Conservation (phyloP, 257 asterid species). For the Buddleja alternifolia region DNA sequence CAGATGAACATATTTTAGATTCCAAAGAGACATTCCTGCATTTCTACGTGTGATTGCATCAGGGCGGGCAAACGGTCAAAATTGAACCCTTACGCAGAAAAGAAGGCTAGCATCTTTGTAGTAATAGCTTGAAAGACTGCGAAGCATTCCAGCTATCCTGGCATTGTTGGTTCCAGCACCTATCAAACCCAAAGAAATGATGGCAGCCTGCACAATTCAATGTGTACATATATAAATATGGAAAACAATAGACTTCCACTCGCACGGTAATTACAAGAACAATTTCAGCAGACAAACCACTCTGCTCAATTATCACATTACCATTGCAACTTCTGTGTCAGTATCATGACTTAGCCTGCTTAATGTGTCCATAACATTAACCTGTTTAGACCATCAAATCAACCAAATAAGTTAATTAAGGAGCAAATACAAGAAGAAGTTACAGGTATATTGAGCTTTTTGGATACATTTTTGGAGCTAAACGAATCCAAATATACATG, state of each 20-base stretch:
- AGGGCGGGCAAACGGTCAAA: neutral
- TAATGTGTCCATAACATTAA: constrained; percentile 97
- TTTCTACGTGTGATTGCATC: neutral
- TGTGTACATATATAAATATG: constrained; percentile 6
- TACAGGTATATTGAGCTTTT: neutral
- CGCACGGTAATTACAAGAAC: neutral
- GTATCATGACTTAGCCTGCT: constrained; percentile 99
- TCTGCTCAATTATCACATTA: constrained; percentile 28
- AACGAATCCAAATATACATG: neutral
- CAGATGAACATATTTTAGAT: neutral
- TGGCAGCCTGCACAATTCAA: constrained; percentile 68
- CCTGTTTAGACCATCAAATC: constrained; percentile 54
- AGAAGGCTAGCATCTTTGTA: constrained; percentile 95
- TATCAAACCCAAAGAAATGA: constrained; percentile 85
- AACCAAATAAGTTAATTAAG: constrained; percentile 15
- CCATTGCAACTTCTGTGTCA: constrained; percentile 99
- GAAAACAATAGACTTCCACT: neutral
- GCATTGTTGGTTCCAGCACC: constrained; percentile 99
- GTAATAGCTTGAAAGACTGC: constrained; percentile 94
- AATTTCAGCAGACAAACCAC: constrained; percentile 11
- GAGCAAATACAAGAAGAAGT: neutral
- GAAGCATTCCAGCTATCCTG: constrained; percentile 98
- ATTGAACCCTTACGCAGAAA: constrained; percentile 68
- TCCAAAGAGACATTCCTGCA: neutral
- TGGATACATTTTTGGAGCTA: neutral